Base-by-base conservation (phyloP, 768 basidiomycete species). In the Serendipita sp. region DNA sequence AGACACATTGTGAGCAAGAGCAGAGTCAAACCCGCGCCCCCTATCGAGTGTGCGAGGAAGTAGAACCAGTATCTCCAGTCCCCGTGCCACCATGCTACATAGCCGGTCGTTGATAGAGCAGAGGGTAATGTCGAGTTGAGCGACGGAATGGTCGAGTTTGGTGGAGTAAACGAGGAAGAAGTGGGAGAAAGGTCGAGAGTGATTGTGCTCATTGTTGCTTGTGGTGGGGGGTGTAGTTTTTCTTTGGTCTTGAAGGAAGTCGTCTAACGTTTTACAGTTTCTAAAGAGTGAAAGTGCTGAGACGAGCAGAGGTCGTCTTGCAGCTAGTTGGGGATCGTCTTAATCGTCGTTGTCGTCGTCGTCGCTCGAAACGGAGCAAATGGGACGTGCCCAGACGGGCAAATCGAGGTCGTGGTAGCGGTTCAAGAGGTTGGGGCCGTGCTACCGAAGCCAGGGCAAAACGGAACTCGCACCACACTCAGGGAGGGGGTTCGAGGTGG, bases 21-120 rank as follows among this genome's bases (percentile, higher is more conserved):
- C 0, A 60, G 32, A 35, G 28, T 60, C 4, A 60, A 30, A 11
- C 56, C 56, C 4, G 56, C 56, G 18, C 48, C 48, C 7, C 48
- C 48, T 32, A 10, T 35, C 13, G 52, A 54, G 56, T 60, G 56
- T 28, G 56, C 56, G 18, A 60, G 28, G 56, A 60, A 60, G 36
- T 60, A 60, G 56, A 60, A 60, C 56, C 56, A 60, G 36, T 60
- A 60, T 36, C n/a, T 28, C 56, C 56, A 60, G 36, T 60, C 56
- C 35, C 56, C 56, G 8, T 10, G n/a, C 56, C 56, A 60, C 56
- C 56, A 60, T 30, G 56, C 1, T 4, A 60, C 56, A 38, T 30
- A 60, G 23, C 56, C 56, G n/a, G 28, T 60, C 16, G 13, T 54
- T 18, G 48, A 51, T 18, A 32, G 18, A n/a, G n/a, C 8, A n/a